These are phyloP conservation scores for Lipomyces spencermartinsiae DNA, from an alignment of 805 yeast genomes.

Conservation along the genomic window DNA sequence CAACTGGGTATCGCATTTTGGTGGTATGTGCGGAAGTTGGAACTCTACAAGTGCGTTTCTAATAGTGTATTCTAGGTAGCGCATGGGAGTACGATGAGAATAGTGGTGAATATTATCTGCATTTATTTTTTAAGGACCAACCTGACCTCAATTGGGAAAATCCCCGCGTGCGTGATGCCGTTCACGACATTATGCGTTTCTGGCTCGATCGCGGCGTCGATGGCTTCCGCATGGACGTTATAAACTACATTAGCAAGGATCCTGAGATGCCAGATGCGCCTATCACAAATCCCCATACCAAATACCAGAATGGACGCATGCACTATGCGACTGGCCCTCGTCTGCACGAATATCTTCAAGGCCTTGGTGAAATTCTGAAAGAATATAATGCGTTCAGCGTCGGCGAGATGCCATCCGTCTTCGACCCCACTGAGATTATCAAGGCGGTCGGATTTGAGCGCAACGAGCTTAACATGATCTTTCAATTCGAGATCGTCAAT, in stretches of 20 bases:
- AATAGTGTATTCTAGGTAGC: constrained; percentile 37
- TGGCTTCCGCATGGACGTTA: constrained; percentile 66
- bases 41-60: neutral
- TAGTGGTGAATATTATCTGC: constrained; percentile 62
- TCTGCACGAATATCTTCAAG: constrained; percentile 64
- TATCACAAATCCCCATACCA: constrained; percentile 50
- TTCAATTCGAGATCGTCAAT: constrained; percentile 40
- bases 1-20: constrained; percentile 61
- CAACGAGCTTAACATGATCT: constrained; percentile 42
- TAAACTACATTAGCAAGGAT: constrained; percentile 59
- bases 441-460: constrained; percentile 40
- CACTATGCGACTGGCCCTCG: constrained; percentile 57
- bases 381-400: constrained; percentile 62
- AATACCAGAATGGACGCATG: constrained; percentile 52
- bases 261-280: constrained; percentile 58
- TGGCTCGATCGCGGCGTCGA: constrained; percentile 65
- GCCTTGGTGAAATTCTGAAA: constrained; percentile 54
- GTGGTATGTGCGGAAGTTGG: constrained; percentile 7
- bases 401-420: constrained; percentile 59
- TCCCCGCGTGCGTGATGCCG: constrained; percentile 48
- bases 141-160: constrained; percentile 73
- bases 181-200: constrained; percentile 58
- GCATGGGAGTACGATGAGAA: constrained; percentile 64
- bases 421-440: constrained; percentile 41
- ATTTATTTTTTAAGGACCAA: constrained; percentile 59